A percentile compares a stretch with the other conserved stretches of the same genome.
Evolutionary conservation across 768 basidiomycete genomes (phyloP).

Genomic region (Pholiota molesta): DNA sequence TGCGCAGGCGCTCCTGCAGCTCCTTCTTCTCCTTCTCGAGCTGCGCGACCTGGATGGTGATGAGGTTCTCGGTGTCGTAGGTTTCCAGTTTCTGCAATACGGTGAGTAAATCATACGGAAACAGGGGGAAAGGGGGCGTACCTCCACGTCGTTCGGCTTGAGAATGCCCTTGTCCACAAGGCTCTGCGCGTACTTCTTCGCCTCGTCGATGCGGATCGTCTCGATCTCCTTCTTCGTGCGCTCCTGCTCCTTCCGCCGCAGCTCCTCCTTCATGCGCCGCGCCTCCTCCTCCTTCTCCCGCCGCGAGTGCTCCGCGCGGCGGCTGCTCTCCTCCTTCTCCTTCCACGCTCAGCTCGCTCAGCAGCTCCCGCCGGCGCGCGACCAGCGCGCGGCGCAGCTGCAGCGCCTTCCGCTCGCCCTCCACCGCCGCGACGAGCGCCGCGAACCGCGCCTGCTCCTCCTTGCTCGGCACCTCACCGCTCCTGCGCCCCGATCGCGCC

Average conservation of each 20-base stretch:
- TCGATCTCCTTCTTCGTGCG: constrained; percentile 75
- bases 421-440: constrained; percentile 62
- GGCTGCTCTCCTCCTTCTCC: constrained; percentile 85
- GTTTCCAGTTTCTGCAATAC: constrained; percentile 71
- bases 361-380: constrained; percentile 81
- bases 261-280: constrained; percentile 63
- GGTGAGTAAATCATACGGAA: constrained; percentile 10
- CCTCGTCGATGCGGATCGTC: constrained; percentile 76
- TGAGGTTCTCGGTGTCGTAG: constrained; percentile 83
- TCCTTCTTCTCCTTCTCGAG: constrained; percentile 97
- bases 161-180: constrained; percentile 80
- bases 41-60: constrained; percentile 91
- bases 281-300: constrained; percentile 73
- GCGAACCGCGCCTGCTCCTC: constrained; percentile 65
- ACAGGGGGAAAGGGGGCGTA: constrained; percentile 36
- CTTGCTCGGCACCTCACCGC: constrained; percentile 28
- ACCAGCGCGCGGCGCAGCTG: constrained; percentile 79
- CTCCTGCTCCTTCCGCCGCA: constrained; percentile 66
- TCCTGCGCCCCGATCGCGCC: constrained; percentile 50
- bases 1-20: constrained; percentile 76
- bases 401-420: constrained; percentile 77
- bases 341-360: constrained; percentile 85
- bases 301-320: constrained; percentile 68
- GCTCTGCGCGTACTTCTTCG: constrained; percentile 84
- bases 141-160: constrained; percentile 64